Evolutionary conservation across 495 filamentous ascomycete species (phyloP).

Genomic region (Amphirosellinia nigrospora): DNA sequence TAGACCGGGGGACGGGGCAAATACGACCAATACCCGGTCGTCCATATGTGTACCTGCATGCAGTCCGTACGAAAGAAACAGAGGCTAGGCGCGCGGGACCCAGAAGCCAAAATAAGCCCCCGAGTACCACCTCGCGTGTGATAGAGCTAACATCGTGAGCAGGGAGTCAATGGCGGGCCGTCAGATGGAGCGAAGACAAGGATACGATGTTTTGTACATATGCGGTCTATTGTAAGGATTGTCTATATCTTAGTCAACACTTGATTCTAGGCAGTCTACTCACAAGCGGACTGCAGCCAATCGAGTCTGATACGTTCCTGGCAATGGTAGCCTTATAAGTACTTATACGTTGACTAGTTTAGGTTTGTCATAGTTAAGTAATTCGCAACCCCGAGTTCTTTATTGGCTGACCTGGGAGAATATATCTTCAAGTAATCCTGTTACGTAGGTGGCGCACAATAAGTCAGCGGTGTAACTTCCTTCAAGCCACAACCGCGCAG

Average conservation of each 20-base stretch:
- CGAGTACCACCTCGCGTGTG: conserved; percentile 12
- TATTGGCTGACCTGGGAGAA: not conserved
- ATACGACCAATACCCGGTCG: not conserved
- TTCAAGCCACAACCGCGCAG: not conserved
- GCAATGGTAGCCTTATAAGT: not conserved
- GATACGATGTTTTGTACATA: conserved; percentile 3
- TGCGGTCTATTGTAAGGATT: conserved; percentile 19
- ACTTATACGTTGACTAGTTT: not conserved
- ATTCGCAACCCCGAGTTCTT: not conserved
- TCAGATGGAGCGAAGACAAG: conserved; percentile 9
- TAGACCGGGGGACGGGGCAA: not conserved
- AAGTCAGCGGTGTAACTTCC: not conserved
- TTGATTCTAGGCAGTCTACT: not conserved
- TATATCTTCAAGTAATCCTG: not conserved
- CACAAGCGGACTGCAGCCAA: not conserved
- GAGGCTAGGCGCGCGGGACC: conserved; percentile 15
- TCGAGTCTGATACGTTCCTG: not conserved
- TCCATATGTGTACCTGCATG: conserved; percentile 21
- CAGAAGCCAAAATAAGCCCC: not conserved
- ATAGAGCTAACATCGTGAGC: not conserved
- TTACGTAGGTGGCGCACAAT: not conserved
- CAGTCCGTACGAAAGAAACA: not conserved
- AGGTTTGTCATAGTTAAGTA: conserved; percentile 21
- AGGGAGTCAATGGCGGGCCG: not conserved
- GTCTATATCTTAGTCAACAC: conserved; percentile 21